These are phyloP conservation scores for Phaeoacremonium minimum DNA, from an alignment of 2,329 filamentous ascomycete genomes.

Conservation along the genomic window DNA sequence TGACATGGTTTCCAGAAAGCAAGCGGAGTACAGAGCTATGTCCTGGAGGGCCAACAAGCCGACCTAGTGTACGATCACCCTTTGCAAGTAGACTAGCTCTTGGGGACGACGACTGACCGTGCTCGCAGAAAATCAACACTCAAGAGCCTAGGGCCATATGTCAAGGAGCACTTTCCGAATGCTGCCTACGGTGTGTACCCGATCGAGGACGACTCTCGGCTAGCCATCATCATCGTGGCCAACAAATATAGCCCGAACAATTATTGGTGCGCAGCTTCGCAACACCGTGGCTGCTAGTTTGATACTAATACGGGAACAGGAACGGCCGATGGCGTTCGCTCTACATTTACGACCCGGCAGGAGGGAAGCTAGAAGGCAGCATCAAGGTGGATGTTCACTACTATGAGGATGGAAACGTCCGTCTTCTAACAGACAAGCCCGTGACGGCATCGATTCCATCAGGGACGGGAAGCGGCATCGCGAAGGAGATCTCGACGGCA, in stretches of 20 bases:
- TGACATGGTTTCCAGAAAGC: constrained; percentile 60
- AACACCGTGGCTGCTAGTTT: constrained; percentile 1
- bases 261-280: constrained; percentile 65
- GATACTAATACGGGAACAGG: constrained; percentile 38
- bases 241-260: constrained; percentile 98
- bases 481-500: constrained; percentile 69
- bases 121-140: constrained; percentile 70
- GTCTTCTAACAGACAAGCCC: constrained; percentile 83
- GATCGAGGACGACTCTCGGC: constrained; percentile 65
- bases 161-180: constrained; percentile 83
- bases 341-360: constrained; percentile 74
- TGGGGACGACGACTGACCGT: too few relatives aligned
- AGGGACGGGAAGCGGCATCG: constrained; percentile 62
- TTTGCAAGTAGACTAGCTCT: too few relatives aligned
- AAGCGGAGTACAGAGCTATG: constrained; percentile 74
- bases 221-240: constrained; percentile 81
- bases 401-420: constrained; percentile 98
- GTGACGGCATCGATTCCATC: constrained; percentile 58
- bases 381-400: constrained; percentile 97
- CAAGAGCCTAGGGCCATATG: constrained; percentile 71
- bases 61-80: constrained; percentile 78
- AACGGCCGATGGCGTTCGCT: constrained; percentile 94
- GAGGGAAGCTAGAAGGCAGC: constrained; percentile 65
- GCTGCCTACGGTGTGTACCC: constrained; percentile 81
- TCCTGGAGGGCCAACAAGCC: constrained; percentile 69